Percentiles rank a stretch among this genome's conserved stretches.
Conservation (phyloP, 441 rosid genomes). For the California macrophylla region DNA sequence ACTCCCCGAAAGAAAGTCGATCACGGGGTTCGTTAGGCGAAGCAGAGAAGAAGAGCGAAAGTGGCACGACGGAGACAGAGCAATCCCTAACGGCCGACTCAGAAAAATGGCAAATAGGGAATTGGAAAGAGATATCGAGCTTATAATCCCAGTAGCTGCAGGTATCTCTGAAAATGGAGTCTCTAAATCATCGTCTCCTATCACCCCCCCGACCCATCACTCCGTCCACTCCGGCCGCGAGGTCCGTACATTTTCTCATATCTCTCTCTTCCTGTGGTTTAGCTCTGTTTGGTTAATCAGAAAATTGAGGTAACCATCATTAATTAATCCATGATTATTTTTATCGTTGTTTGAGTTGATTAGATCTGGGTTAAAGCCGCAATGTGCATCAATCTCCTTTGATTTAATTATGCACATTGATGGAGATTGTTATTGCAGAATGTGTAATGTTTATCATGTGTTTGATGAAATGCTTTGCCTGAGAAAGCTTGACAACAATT, state of each 20-base stretch:
- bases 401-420: background rate
- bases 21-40: background rate
- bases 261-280: background rate
- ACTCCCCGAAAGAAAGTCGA: background rate
- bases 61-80: background rate
- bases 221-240: constrained; percentile 6
- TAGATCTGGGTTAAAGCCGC: background rate
- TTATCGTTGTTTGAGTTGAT: background rate
- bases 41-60: background rate
- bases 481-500: background rate
- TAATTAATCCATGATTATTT: background rate
- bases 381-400: background rate
- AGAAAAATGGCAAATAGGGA: background rate
- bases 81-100: background rate
- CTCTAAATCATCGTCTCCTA: background rate
- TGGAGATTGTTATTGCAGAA: background rate
- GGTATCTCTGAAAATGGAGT: background rate
- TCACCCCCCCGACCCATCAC: background rate
- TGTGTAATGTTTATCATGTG: background rate
- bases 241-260: background rate
- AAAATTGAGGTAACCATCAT: background rate
- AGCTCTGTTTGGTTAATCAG: background rate
- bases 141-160: background rate
- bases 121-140: constrained; percentile 1
- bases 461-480: background rate